Percentiles rank a stretch among this genome's conserved stretches.
Evolutionary conservation across 129 eudicot genomes (phyloP).

Genomic region (Logfia minima): DNA sequence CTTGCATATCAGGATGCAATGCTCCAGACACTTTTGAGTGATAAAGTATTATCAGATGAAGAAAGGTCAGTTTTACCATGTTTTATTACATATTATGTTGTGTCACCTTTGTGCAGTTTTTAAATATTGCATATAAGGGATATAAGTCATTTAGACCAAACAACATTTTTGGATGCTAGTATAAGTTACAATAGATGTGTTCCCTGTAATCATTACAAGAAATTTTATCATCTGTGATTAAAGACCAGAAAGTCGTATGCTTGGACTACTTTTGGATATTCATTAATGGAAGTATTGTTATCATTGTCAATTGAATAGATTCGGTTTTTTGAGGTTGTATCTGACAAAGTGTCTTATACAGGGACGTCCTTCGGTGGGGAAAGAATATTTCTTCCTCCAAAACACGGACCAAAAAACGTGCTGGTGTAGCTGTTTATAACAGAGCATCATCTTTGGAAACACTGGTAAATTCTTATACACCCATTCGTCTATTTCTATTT

Average conservation of each 20-base stretch:
- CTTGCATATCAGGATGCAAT: slow-evolving; percentile 80
- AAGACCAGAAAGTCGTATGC: not conserved
- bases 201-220: not conserved
- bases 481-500: not conserved
- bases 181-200: not conserved
- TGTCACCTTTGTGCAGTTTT: slow-evolving; percentile 10
- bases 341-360: slow-evolving; percentile 29
- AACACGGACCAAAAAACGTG: slow-evolving; percentile 89
- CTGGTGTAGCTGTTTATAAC: slow-evolving; percentile 92
- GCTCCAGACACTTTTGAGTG: slow-evolving; percentile 72
- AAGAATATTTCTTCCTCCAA: slow-evolving; percentile 71
- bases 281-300: not conserved
- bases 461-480: slow-evolving; percentile 56
- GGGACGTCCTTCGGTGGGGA: slow-evolving; percentile 92
- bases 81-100: not conserved
- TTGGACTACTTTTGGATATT: not conserved
- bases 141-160: not conserved
- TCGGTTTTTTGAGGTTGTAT: not conserved
- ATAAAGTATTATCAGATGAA: slow-evolving; percentile 57
- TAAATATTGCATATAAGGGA: not conserved
- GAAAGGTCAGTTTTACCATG: slow-evolving; percentile 60
- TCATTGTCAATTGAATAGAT: not conserved
- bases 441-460: slow-evolving; percentile 96
- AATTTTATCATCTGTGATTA: not conserved
- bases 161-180: not conserved